Conservation (phyloP, 768 basidiomycete species). For the Nidularia sp. region DNA sequence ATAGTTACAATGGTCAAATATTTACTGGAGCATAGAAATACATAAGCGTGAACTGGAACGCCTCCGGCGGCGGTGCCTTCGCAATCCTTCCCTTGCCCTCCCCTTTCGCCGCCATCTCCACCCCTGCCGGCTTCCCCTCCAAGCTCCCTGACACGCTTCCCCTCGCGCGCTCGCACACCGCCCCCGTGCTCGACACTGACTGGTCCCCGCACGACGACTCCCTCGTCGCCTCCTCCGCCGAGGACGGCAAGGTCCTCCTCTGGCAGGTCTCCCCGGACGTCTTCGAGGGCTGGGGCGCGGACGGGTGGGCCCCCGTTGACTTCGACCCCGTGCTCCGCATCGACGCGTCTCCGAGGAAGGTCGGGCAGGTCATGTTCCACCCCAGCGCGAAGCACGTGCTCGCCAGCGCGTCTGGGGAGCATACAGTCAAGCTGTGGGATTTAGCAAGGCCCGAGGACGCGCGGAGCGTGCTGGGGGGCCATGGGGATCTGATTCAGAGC, state of each 20-base stretch:
- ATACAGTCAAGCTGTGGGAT: constrained; percentile 90
- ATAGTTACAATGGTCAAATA: background rate
- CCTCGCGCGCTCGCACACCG: constrained; percentile 82
- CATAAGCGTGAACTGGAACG: constrained; percentile 92
- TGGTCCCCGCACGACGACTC: constrained; percentile 95
- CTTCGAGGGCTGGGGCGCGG: constrained; percentile 85
- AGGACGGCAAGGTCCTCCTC: constrained; percentile 91
- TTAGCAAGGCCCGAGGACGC: constrained; percentile 69
- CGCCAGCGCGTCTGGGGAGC: constrained; percentile 77
- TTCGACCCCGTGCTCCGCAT: constrained; percentile 82
- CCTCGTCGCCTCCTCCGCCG: constrained; percentile 86
- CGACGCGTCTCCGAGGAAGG: constrained; percentile 79
- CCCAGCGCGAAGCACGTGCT: constrained; percentile 86
- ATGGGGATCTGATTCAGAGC: constrained; percentile 86
- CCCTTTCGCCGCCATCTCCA: constrained; percentile 22
- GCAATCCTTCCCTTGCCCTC: constrained; percentile 77
- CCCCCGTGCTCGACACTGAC: constrained; percentile 87
- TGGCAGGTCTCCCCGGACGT: constrained; percentile 71
- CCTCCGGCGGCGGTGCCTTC: constrained; percentile 91
- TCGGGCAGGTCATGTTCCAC: constrained; percentile 93
- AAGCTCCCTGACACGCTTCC: constrained; percentile 93
- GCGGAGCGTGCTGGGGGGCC: constrained; percentile 59
- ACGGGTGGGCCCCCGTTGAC: constrained; percentile 79
- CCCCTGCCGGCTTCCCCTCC: constrained; percentile 42
- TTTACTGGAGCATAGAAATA: constrained; percentile 49